Evolutionary conservation across 805 yeast species (phyloP).

Genomic region (Starmerella floris): DNA sequence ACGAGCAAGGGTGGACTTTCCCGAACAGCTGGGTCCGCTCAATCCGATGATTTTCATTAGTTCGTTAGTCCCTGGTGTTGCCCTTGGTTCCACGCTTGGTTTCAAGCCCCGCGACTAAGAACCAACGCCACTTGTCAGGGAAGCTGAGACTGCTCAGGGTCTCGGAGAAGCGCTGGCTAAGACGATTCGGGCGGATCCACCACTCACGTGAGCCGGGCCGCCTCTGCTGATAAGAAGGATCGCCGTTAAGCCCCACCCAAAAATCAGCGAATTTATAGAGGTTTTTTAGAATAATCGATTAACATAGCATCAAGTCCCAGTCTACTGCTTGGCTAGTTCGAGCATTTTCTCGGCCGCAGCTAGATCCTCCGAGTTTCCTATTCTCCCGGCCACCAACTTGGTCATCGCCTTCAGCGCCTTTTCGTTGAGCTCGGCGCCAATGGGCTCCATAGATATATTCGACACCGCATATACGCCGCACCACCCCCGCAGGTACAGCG

Average conservation of each 20-base stretch:
- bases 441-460: background rate
- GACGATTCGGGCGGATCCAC: too few species aligned
- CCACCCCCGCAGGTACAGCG: constrained; percentile 61
- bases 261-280: too few species aligned
- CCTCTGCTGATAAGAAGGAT: too few species aligned
- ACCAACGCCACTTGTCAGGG: too few species aligned
- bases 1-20: constrained; percentile 42
- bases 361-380: constrained; percentile 28
- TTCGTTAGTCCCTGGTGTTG: too few species aligned
- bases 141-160: too few species aligned
- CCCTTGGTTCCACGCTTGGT: too few species aligned
- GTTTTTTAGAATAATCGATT: too few species aligned
- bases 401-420: constrained; percentile 31
- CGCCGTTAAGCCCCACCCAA: too few species aligned
- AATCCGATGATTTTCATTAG: constrained; percentile 19
- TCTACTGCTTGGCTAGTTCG: background rate
- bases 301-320: background rate
- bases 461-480: constrained; percentile 38
- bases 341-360: constrained; percentile 28
- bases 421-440: constrained; percentile 24
- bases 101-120: too few species aligned
- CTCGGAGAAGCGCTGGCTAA: too few species aligned
- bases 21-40: constrained; percentile 25
- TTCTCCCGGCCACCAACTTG: constrained; percentile 26
- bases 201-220: too few species aligned